Base-by-base conservation (phyloP, 1,284 basidiomycete genomes). In the Papiliotrema flavescens region DNA sequence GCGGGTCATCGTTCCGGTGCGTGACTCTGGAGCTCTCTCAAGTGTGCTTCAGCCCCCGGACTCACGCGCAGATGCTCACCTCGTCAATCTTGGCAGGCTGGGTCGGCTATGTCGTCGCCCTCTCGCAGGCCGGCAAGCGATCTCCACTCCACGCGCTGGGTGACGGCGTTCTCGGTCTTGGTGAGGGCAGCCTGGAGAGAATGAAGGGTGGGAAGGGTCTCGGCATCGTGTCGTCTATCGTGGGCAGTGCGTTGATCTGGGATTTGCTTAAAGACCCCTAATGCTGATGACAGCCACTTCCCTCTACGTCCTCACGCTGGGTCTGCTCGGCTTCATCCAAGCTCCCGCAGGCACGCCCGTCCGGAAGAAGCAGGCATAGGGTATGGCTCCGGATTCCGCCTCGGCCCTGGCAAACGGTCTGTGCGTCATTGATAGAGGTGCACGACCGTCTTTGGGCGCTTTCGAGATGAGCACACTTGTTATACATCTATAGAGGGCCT, bases 1-100 rank as follows among this genome's bases (percentile, higher is more conserved):
- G 6, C 62, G 69, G 2, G 44, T 73, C 13, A 65, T 76, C 40
- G 73, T 76, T 11, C 74, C 74, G 3, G 67, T 76, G 53, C 53
- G 68, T 62, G 14, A 39, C 17, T 28, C 7, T 24, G 15, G 37
- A 49, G 23, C 34, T 26, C 44, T 17, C 13, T 9, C 3, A 22
- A 19, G 17, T n/a, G n/a, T 23, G 17, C 42, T 5, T 5, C 17
- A 51, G 15, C 20, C 19, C 2, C 9, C 37, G n/a, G 24, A 36
- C 43, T 45, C 19, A 49, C 47, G 34, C 22, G 2, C 49, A 67
- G 66, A 47, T 59, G 20, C 60, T 76, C 28, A 75, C 74, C 2
- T 28, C 55, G 1, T 59, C 73, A 8, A 76, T 76, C 51, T 59
- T 76, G 11, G 54, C 67, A 15, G 73, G 75, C 8, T 76, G 73